Conservation (phyloP, 2,329 filamentous ascomycete genomes). For the Aureobasidium sp. region DNA sequence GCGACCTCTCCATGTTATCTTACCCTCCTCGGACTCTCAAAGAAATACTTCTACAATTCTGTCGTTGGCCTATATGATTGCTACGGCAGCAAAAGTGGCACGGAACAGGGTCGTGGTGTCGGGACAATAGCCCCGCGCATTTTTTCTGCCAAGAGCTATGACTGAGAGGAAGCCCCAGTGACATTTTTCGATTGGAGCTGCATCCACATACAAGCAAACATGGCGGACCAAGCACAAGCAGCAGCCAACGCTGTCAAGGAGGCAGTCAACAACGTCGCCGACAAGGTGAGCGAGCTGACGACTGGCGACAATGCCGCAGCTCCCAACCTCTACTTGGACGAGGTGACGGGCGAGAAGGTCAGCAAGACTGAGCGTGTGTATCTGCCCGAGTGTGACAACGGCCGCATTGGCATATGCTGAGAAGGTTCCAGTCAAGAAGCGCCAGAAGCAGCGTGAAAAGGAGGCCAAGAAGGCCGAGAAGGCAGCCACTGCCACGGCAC, state of each 20-base stretch:
- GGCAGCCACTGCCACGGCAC: conserved; percentile 56
- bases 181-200: conserved; percentile 1
- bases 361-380: conserved; percentile 39
- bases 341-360: conserved; percentile 81
- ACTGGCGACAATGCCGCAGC: conserved; percentile 30
- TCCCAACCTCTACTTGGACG: conserved; percentile 69
- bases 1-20: too few species aligned
- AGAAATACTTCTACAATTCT: too few species aligned
- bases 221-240: conserved; percentile 30
- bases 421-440: conserved; percentile 67
- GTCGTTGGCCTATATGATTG: too few species aligned
- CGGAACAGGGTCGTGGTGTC: neutral
- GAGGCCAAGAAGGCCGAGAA: conserved; percentile 86
- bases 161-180: neutral
- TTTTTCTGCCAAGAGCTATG: neutral
- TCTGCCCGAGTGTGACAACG: conserved; percentile 18
- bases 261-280: conserved; percentile 27
- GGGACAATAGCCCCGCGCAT: neutral
- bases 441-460: conserved; percentile 81
- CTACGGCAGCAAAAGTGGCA: neutral
- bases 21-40: too few species aligned
- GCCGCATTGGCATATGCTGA: neutral
- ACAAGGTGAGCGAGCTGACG: conserved; percentile 29
- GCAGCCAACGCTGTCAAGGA: conserved; percentile 32
- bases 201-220: conserved; percentile 17